Evolutionary conservation across 2,329 filamentous ascomycete species (phyloP).

Genomic region (Daldinia sp.): DNA sequence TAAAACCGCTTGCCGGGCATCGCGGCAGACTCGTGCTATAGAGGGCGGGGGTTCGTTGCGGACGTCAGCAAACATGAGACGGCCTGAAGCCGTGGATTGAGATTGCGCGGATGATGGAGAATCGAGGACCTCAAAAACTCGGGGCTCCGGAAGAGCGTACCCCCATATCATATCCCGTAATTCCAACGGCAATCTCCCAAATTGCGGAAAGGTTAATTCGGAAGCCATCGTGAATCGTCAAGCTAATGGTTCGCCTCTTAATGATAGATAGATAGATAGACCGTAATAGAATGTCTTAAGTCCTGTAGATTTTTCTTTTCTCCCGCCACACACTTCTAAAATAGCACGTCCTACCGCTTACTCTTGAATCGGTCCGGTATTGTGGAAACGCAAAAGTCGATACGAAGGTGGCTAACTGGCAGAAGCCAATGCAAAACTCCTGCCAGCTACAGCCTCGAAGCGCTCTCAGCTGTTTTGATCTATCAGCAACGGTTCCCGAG

Average conservation of each 20-base stretch:
- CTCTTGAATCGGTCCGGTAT: constrained; percentile 6
- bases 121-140: constrained; percentile 62
- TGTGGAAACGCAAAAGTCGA: constrained; percentile 10
- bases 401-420: constrained; percentile 23
- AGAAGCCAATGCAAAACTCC: constrained; percentile 29
- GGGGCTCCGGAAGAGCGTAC: constrained; percentile 58
- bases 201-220: constrained; percentile 46
- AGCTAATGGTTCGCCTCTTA: constrained; percentile 6
- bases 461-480: constrained; percentile 14
- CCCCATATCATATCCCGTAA: constrained; percentile 62
- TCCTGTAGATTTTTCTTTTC: not conserved
- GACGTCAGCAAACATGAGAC: constrained; percentile 61
- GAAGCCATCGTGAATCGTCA: constrained; percentile 30
- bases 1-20: constrained; percentile 58
- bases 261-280: not conserved
- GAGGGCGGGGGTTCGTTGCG: constrained; percentile 60
- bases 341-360: constrained; percentile 14
- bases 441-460: constrained; percentile 28
- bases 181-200: constrained; percentile 57
- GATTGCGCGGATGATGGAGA: constrained; percentile 57
- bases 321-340: constrained; percentile 21
- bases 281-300: constrained; percentile 2
- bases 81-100: constrained; percentile 55
- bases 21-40: constrained; percentile 59
- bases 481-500: constrained; percentile 12